Conservation (phyloP, 805 yeast genomes). For the Ogataea salicorniae region DNA sequence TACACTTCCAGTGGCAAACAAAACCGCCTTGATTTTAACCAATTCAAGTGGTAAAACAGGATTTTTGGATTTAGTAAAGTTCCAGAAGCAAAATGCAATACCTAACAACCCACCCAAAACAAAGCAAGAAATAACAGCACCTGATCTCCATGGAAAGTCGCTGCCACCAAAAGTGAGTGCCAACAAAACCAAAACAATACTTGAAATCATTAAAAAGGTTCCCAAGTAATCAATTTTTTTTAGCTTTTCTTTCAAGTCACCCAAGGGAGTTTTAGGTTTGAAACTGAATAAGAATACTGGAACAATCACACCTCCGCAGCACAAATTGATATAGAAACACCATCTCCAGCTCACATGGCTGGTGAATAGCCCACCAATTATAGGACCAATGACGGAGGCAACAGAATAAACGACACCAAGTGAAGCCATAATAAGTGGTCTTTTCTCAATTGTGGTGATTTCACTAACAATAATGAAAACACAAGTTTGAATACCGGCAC, state of each 20-base stretch:
- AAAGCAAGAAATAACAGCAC: constrained; percentile 44
- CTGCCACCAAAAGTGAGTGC: constrained; percentile 55
- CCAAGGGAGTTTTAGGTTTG: constrained; percentile 43
- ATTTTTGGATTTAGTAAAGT: constrained; percentile 36
- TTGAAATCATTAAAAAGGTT: constrained; percentile 36
- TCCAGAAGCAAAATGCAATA: constrained; percentile 34
- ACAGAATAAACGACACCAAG: constrained; percentile 41
- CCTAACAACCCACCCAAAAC: constrained; percentile 39
- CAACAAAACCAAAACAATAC: constrained; percentile 42
- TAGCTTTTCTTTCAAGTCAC: constrained; percentile 34
- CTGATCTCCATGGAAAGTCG: constrained; percentile 48
- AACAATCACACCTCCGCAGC: constrained; percentile 51
- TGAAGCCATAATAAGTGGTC: constrained; percentile 35
- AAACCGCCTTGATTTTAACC: constrained; percentile 27
- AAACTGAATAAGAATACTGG: constrained; percentile 35
- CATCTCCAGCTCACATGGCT: constrained; percentile 60
- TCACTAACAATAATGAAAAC: constrained; percentile 55
- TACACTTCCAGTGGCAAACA: constrained; percentile 34
- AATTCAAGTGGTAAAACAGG: constrained; percentile 47
- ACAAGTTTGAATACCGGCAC: constrained; percentile 59
- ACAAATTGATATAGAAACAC: constrained; percentile 67
- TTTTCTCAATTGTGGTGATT: constrained; percentile 38
- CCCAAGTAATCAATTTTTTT: constrained; percentile 46
- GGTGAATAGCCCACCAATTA: constrained; percentile 63
- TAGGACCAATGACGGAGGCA: constrained; percentile 56